Percentiles rank a stretch among this genome's conserved stretches.
These are phyloP conservation scores for Gonium pectorale DNA, from an alignment of 139 green algal species.

Conservation along the genomic window DNA sequence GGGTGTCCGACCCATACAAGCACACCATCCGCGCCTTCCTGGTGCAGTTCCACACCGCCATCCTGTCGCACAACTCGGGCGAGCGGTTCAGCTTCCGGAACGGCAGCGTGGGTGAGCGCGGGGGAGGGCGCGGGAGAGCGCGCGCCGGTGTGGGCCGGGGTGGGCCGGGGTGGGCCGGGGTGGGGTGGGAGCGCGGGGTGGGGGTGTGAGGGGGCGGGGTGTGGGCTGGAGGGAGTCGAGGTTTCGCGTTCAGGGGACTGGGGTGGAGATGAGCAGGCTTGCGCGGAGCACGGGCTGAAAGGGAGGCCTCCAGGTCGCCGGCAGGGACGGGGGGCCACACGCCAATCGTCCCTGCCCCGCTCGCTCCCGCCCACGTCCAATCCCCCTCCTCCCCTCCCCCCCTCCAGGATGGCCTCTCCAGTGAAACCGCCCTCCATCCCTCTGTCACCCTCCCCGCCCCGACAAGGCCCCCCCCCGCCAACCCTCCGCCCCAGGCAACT, in stretches of 20 bases:
- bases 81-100: constrained; percentile 93
- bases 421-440: neutral
- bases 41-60: constrained; percentile 95
- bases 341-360: too few species aligned
- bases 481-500: constrained; percentile 87
- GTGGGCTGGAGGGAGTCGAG: neutral
- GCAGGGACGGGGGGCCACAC: too few species aligned
- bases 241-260: neutral
- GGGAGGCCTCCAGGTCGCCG: too few species aligned
- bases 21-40: constrained; percentile 98
- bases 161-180: neutral
- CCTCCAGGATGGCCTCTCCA: too few species aligned
- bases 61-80: constrained; percentile 80
- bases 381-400: neutral
- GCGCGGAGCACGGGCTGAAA: too few species aligned
- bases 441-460: neutral
- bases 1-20: constrained; percentile 96
- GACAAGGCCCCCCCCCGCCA: neutral
- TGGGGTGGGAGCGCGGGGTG: neutral
- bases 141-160: too few species aligned
- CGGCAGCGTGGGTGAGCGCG: constrained; percentile 84
- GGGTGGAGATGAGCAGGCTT: too few species aligned
- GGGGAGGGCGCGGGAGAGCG: neutral
- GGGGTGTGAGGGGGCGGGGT: neutral
- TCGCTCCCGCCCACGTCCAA: too few species aligned